These are phyloP conservation scores for Cryphonectria carpinicola DNA, from an alignment of 2,329 filamentous ascomycete species.

Conservation along the genomic window DNA sequence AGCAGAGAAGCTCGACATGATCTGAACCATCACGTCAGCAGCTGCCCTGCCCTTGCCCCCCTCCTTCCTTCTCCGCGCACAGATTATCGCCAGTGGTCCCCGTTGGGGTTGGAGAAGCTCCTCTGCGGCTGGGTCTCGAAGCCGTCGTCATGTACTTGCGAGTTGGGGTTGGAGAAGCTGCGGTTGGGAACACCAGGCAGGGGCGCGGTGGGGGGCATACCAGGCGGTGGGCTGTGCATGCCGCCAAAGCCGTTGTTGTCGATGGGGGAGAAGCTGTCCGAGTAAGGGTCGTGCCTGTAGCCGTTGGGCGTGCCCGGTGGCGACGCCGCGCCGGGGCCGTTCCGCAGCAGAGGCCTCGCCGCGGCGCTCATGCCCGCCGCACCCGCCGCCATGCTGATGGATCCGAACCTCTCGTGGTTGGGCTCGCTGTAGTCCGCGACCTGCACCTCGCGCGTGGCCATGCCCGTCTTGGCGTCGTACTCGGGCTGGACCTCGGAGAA, in stretches of 20 bases:
- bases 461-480: constrained; percentile 41
- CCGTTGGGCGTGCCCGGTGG: constrained; percentile 26
- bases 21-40: not conserved
- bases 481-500: constrained; percentile 43
- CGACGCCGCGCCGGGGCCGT: constrained; percentile 11
- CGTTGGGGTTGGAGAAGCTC: constrained; percentile 15
- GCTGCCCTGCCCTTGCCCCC: not conserved
- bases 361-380: constrained; percentile 7
- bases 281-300: constrained; percentile 24
- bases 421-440: constrained; percentile 13
- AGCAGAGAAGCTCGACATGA: not conserved
- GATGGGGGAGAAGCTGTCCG: constrained; percentile 27
- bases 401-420: constrained; percentile 22
- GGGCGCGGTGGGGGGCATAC: constrained; percentile 8
- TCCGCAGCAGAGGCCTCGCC: constrained; percentile 18
- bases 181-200: constrained; percentile 13
- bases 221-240: constrained; percentile 10
- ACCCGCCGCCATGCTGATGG: constrained; percentile 2
- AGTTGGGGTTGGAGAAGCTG: not conserved
- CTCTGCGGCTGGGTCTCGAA: constrained; percentile 5
- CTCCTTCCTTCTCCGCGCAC: no score
- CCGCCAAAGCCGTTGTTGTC: constrained; percentile 13
- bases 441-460: constrained; percentile 16
- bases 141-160: not conserved
- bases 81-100: constrained; percentile 6